Evolutionary conservation across 2,329 filamentous ascomycete species (phyloP).

Genomic region (Sclerotinia glacialis): DNA sequence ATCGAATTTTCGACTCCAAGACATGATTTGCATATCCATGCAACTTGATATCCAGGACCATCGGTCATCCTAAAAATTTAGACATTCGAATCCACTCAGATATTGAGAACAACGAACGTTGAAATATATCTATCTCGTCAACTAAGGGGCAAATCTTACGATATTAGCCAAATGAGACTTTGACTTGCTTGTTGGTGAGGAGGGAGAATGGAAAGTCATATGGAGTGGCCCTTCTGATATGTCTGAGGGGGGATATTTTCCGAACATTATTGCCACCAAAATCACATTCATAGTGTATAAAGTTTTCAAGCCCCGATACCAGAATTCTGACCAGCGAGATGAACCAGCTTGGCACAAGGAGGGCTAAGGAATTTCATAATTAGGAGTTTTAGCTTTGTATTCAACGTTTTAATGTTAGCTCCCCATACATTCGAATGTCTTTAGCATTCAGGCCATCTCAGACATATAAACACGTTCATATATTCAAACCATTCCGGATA

Average conservation of each 20-base stretch:
- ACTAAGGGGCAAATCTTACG: not conserved
- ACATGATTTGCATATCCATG: not conserved
- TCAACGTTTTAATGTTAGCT: no score
- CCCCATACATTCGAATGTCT: no score
- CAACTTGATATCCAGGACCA: not conserved
- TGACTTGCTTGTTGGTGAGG: not conserved
- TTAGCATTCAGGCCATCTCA: not conserved
- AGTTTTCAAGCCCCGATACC: not conserved
- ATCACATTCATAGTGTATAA: not conserved
- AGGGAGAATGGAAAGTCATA: not conserved
- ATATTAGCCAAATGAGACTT: not conserved
- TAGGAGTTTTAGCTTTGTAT: not conserved
- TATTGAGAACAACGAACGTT: not conserved
- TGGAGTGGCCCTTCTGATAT: not conserved
- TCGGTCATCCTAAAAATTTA: not conserved
- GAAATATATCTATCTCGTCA: not conserved
- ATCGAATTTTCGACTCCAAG: not conserved
- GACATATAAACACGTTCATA: not conserved
- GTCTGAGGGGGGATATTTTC: not conserved
- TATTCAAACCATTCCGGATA: not conserved
- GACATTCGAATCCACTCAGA: not conserved
- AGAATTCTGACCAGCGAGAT: no score
- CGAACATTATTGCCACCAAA: not conserved
- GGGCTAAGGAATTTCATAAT: not conserved
- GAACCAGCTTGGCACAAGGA: not conserved